These are phyloP conservation scores for Fusarium circinatum DNA, from an alignment of 2,329 filamentous ascomycete species.

Conservation along the genomic window DNA sequence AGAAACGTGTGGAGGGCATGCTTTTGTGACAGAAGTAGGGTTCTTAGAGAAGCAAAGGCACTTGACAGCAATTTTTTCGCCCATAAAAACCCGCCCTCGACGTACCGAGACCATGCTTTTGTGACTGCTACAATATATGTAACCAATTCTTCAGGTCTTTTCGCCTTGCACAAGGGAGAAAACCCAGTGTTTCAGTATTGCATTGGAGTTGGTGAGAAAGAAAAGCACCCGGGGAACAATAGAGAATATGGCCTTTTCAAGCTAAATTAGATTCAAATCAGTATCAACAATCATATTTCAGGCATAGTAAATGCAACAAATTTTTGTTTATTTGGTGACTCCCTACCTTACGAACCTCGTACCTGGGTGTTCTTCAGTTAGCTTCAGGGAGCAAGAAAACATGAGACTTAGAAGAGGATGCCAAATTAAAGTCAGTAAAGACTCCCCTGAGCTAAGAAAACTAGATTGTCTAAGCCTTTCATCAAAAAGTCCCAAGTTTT, in stretches of 20 bases:
- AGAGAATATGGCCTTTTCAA: not conserved
- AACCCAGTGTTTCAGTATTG: not conserved
- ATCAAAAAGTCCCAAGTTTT: not conserved
- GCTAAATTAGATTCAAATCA: fast-evolving
- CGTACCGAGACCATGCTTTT: not conserved
- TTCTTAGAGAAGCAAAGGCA: not conserved
- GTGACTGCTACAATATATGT: not conserved
- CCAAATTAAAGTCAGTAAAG: not conserved
- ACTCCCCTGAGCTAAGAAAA: no score
- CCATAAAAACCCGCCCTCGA: not conserved
- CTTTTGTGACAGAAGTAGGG: not conserved
- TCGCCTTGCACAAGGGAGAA: not conserved
- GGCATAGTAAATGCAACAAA: not conserved
- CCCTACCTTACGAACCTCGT: no score
- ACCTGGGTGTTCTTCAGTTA: not conserved
- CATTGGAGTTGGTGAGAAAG: not conserved
- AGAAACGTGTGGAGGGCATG: not conserved
- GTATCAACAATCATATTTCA: not conserved
- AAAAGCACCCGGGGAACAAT: not conserved
- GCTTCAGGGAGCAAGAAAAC: not conserved
- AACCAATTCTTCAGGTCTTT: not conserved
- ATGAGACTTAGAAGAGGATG: not conserved
- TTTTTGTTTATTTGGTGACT: not conserved
- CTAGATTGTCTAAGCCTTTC: not conserved
- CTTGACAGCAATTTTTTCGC: not conserved